phyloP scores from a whole-genome alignment of 176 grass and related monocot genomes.

The Triticum dicoccoides region DNA sequence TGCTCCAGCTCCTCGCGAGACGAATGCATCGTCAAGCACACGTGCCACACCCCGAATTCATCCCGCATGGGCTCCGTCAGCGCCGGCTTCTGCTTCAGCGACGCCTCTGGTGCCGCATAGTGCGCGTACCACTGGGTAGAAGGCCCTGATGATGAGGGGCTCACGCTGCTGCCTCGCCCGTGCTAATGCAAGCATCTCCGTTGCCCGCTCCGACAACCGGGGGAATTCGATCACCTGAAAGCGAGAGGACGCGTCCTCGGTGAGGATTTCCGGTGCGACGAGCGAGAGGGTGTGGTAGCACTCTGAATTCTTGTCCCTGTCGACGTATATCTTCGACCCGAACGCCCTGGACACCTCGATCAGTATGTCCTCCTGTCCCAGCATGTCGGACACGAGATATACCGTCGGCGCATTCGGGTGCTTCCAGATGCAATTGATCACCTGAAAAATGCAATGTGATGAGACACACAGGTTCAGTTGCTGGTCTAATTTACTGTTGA shows the following conservation, averaged over 20 bases:
- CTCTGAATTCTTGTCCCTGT: slow-evolving; percentile 36
- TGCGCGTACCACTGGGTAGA: slow-evolving; percentile 57
- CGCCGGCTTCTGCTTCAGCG: not conserved
- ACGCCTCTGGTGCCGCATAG: not conserved
- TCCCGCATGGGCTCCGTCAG: slow-evolving; percentile 45
- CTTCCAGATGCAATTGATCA: slow-evolving; percentile 71
- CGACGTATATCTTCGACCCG: slow-evolving; percentile 52
- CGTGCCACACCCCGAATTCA: slow-evolving; percentile 66
- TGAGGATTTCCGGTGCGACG: slow-evolving; percentile 59
- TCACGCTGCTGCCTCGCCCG: slow-evolving; percentile 35
- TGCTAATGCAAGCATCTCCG: slow-evolving; percentile 37
- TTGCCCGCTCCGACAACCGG: slow-evolving; percentile 34
- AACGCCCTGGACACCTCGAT: slow-evolving; percentile 54
- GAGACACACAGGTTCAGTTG: not conserved
- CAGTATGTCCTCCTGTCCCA: slow-evolving; percentile 77
- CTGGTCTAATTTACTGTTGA: not conserved
- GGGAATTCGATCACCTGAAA: slow-evolving; percentile 67
- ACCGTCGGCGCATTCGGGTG: slow-evolving; percentile 45
- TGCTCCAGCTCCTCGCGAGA: slow-evolving; percentile 60
- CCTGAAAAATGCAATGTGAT: slow-evolving; percentile 11
- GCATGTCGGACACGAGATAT: slow-evolving; percentile 71
- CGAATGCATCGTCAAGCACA: slow-evolving; percentile 73
- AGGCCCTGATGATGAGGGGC: slow-evolving; percentile 59
- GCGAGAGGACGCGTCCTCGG: slow-evolving; percentile 33
- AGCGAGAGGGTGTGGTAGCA: slow-evolving; percentile 45